Conservation (phyloP, 805 yeast genomes). For the Metschnikowia cerradonensis region DNA sequence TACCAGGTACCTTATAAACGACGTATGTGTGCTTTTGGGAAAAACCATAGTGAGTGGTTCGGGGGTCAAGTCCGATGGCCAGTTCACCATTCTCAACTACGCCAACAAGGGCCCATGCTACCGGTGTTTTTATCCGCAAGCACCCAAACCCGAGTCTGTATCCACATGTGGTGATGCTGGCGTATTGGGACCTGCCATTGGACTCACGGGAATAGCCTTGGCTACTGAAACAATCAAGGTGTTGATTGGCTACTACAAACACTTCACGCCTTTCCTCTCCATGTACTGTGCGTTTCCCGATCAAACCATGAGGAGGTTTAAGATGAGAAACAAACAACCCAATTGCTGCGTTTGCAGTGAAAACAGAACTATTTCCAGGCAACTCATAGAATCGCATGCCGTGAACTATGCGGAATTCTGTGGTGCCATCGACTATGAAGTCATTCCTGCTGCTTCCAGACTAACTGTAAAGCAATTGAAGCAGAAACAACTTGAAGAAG, state of each 20-base stretch:
- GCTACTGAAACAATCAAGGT: slow-evolving; percentile 83
- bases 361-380: slow-evolving; percentile 46
- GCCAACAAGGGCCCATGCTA: slow-evolving; percentile 79
- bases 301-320: slow-evolving; percentile 67
- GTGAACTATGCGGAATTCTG: slow-evolving; percentile 73
- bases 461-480: slow-evolving; percentile 40
- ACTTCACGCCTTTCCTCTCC: slow-evolving; percentile 65
- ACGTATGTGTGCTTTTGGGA: slow-evolving; percentile 64
- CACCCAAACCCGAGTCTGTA: slow-evolving; percentile 82
- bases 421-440: slow-evolving; percentile 52
- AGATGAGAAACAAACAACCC: slow-evolving; percentile 65
- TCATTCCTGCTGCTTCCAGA: slow-evolving; percentile 43
- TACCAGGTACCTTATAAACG: slow-evolving; percentile 82
- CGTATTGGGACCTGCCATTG: slow-evolving; percentile 94
- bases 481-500: slow-evolving; percentile 16
- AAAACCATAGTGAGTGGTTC: slow-evolving; percentile 86
- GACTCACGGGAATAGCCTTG: slow-evolving; percentile 83
- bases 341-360: slow-evolving; percentile 65
- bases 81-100: slow-evolving; percentile 71
- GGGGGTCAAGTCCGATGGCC: slow-evolving; percentile 90
- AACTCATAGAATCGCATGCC: slow-evolving; percentile 41
- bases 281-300: slow-evolving; percentile 65
- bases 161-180: slow-evolving; percentile 91
- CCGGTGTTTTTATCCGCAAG: slow-evolving; percentile 85
- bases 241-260: slow-evolving; percentile 51